Base-by-base conservation (phyloP, 1,139 yeast species). In the Candida tunisiensis region DNA sequence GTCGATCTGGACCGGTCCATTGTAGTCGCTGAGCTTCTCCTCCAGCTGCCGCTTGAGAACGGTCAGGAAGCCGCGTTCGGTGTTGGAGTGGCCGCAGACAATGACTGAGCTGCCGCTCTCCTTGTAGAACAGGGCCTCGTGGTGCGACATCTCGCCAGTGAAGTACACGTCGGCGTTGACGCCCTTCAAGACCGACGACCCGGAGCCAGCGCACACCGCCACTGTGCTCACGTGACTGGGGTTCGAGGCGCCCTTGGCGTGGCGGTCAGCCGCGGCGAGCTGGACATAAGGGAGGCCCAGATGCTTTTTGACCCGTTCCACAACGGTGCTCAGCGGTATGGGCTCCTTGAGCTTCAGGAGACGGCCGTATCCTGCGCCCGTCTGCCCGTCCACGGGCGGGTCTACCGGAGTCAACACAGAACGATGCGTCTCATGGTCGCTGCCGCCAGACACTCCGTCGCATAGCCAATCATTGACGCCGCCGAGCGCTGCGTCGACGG, bases 161-260 rank as follows among this genome's bases (percentile, higher is more conserved):
- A 72, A 68, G 46, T 65, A 77, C 23, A 83, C 57, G 42, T 88
- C 98, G 0, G 85, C 91, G 6, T 61, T 41, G 3, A 67, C 69
- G 1, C 75, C 74, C 28, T 55, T 53, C 42, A 78, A 65, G 0
- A 78, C 72, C 0, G 69, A 57, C 1, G 79, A 73, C 0, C 99
- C 99, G 4, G 94, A 79, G 0, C 99, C 99, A 3, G 98, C 98
- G 51, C 99, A 88, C 14, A 88, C 50, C 1, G 95, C 96, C n/a
- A 83, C 59, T 0, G 62, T 58, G 14, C 47, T 49, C 23, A 78
- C 57, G 9, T 34, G 29, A 5, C 51, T 53, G 21, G 53, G 51
- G 8, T 47, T 35, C 0, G 47, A 32, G 7, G 26, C 24, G 21
- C 47, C 29, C 19, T 38, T 37, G 7, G 44, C 37, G 22, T 53